A percentile compares a stretch with the other conserved stretches of the same genome.
These are phyloP conservation scores for Ogataea thermomethanolica DNA, from an alignment of 805 yeast genomes.

Conservation along the genomic window DNA sequence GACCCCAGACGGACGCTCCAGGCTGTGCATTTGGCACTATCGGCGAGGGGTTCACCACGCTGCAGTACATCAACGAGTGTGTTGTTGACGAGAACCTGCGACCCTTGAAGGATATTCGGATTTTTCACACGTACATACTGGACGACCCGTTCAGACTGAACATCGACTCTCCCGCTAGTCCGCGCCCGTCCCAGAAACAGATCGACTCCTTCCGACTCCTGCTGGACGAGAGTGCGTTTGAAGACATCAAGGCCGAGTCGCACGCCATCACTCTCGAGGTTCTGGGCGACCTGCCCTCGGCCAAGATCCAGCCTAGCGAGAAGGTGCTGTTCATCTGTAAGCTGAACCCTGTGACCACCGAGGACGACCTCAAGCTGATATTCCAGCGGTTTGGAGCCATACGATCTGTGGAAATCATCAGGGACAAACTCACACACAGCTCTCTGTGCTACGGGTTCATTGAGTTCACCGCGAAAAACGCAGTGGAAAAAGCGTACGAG, in stretches of 20 bases:
- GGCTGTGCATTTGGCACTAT: constrained; percentile 47
- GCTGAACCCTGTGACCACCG: constrained; percentile 58
- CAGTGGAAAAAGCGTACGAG: constrained; percentile 60
- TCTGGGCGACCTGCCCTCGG: constrained; percentile 59
- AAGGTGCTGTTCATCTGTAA: constrained; percentile 60
- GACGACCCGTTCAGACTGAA: constrained; percentile 52
- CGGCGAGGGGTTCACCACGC: constrained; percentile 45
- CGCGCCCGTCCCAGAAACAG: constrained; percentile 35
- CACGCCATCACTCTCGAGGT: constrained; percentile 62
- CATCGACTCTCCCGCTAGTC: constrained; percentile 30
- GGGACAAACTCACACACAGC: constrained; percentile 44
- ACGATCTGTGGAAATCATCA: constrained; percentile 47
- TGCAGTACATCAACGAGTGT: constrained; percentile 42
- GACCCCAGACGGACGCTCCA: constrained; percentile 23
- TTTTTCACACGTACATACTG: constrained; percentile 46
- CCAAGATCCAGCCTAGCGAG: constrained; percentile 58
- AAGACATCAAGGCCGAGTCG: constrained; percentile 38
- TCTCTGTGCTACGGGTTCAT: constrained; percentile 63
- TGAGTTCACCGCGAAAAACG: constrained; percentile 44
- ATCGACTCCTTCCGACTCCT: constrained; percentile 32
- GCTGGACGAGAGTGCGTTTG: constrained; percentile 21
- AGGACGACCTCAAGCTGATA: constrained; percentile 50
- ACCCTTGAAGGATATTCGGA: constrained; percentile 49
- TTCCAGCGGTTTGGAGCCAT: constrained; percentile 63
- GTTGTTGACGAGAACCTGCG: constrained; percentile 37